Conservation (phyloP, 768 basidiomycete genomes). For the Hericium alpestre region DNA sequence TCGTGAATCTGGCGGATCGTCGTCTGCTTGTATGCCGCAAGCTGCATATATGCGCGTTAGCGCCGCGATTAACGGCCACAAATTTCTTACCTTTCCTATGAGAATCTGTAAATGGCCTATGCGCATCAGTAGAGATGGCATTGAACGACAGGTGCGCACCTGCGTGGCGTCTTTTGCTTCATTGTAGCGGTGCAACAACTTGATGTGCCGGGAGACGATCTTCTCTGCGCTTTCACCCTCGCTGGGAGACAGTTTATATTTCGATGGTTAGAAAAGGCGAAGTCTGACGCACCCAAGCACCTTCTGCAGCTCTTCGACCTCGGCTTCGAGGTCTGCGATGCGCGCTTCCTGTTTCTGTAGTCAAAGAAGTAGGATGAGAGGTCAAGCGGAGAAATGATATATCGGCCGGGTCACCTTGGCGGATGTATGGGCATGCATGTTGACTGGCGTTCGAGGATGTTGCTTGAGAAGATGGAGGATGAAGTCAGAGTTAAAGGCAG, state of each 20-base stretch:
- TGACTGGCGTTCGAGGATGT: background rate
- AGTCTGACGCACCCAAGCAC: conserved; percentile 32
- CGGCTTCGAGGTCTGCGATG: conserved; percentile 35
- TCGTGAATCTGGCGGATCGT: conserved; percentile 68
- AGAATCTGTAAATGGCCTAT: conserved; percentile 39
- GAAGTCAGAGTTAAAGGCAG: background rate
- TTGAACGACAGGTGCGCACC: conserved; percentile 25
- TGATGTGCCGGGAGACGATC: conserved; percentile 55
- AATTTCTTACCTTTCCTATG: conserved; percentile 52
- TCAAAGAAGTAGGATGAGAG: background rate
- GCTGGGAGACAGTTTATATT: conserved; percentile 13
- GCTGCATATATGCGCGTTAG: conserved; percentile 29
- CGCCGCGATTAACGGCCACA: background rate
- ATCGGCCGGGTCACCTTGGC: background rate
- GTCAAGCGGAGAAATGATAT: background rate
- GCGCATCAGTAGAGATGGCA: background rate
- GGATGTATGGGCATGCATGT: background rate
- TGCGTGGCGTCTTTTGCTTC: conserved; percentile 75
- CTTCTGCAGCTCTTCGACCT: conserved; percentile 37
- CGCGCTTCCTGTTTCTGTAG: conserved; percentile 42
- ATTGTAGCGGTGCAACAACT: conserved; percentile 61
- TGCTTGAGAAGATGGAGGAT: background rate
- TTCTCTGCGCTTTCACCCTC: conserved; percentile 36
- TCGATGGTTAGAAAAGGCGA: background rate
- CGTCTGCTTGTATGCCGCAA: conserved; percentile 58